Evolutionary conservation across 768 basidiomycete species (phyloP).

Genomic region (Mycena latifolia): DNA sequence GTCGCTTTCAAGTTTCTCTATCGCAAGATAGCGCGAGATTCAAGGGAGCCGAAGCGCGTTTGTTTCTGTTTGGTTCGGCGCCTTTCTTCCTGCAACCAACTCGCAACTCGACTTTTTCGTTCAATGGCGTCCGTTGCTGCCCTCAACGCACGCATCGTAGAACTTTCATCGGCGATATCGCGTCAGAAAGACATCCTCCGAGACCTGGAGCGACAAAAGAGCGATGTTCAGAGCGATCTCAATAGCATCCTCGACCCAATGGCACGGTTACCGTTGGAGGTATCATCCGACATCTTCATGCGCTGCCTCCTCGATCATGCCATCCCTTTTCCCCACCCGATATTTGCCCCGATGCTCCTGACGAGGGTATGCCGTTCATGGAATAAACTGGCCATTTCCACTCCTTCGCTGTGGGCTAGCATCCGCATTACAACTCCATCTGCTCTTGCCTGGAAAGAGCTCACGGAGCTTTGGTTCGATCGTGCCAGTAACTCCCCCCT

Average conservation of each 20-base stretch:
- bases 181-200: neutral
- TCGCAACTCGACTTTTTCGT: neutral
- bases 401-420: neutral
- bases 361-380: neutral
- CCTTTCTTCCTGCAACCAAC: too few species aligned
- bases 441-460: too few species aligned
- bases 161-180: neutral
- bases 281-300: slow-evolving; percentile 7
- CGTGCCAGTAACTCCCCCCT: neutral
- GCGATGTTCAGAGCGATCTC: neutral
- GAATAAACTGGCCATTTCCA: neutral
- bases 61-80: too few species aligned
- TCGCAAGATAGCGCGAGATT: too few species aligned
- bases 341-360: neutral
- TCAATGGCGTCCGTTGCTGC: too few species aligned
- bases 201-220: neutral
- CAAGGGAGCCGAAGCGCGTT: too few species aligned
- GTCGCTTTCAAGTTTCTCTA: too few species aligned
- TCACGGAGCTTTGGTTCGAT: neutral
- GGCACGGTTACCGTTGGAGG: slow-evolving; percentile 4
- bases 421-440: neutral
- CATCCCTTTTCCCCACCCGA: neutral
- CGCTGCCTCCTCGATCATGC: neutral
- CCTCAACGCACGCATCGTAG: neutral
- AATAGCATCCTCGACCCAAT: too few species aligned